phyloP scores from a whole-genome alignment of 139 green algal genomes.

The Chlorella sp. region DNA sequence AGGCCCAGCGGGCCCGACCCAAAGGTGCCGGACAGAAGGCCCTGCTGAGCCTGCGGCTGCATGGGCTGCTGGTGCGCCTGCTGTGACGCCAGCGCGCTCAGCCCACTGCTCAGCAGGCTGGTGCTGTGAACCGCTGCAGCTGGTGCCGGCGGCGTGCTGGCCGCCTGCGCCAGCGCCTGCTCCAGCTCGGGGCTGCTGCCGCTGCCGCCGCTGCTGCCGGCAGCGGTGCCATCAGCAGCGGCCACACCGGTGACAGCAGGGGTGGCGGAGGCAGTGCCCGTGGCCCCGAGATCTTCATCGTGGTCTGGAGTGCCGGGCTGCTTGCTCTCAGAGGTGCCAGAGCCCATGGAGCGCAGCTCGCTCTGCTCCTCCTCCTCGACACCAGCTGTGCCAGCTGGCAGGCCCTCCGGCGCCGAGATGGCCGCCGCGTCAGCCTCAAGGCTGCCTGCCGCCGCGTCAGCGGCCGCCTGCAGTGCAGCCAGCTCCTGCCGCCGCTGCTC shows the following conservation, averaged over 20 bases:
- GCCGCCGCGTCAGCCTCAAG: too few species aligned
- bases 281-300: slow-evolving; percentile 3
- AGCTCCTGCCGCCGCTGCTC: slow-evolving; percentile 57
- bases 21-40: too few species aligned
- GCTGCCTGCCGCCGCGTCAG: not conserved
- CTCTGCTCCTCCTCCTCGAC: too few species aligned
- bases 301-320: slow-evolving; percentile 25
- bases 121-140: not conserved
- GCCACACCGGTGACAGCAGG: not conserved
- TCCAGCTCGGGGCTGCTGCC: slow-evolving; percentile 11
- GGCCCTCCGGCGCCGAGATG: not conserved
- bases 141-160: not conserved
- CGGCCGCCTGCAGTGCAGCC: slow-evolving; percentile 30
- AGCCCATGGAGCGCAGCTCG: too few species aligned
- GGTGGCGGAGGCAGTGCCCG: not conserved
- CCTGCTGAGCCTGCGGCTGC: not conserved
- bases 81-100: not conserved
- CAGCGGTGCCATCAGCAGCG: not conserved
- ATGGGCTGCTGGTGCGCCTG: not conserved
- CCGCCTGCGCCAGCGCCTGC: not conserved
- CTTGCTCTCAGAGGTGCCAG: too few species aligned
- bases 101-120: not conserved
- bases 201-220: slow-evolving; percentile 19
- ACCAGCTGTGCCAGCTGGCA: not conserved
- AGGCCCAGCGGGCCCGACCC: not conserved